Percentiles rank a stretch among this genome's conserved stretches.
phyloP scores from a whole-genome alignment of 139 green algal species.

The Pedinophyceae sp. region DNA sequence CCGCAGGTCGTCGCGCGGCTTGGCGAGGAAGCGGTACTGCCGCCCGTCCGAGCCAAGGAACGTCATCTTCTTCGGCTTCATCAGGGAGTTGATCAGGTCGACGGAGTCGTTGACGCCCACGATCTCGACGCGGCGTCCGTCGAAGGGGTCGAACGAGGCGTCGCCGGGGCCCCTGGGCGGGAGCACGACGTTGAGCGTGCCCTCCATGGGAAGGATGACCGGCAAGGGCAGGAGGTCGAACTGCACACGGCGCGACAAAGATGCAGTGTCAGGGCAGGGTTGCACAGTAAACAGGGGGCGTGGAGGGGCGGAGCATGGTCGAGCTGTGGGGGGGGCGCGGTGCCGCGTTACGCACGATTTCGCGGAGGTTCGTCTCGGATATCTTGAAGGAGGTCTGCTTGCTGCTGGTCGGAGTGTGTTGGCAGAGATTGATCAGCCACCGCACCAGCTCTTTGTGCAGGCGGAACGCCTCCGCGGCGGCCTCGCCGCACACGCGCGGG shows the following conservation, averaged over 20 bases:
- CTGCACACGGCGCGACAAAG: constrained; percentile 15
- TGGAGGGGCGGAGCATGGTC: not conserved
- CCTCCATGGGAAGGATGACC: constrained; percentile 55
- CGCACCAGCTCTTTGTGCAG: too few species aligned
- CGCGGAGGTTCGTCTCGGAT: too few species aligned
- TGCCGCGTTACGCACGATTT: too few species aligned
- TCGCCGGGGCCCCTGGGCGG: constrained; percentile 12
- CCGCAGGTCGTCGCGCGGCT: constrained; percentile 94
- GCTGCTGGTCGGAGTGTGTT: constrained; percentile 3
- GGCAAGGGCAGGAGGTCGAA: constrained; percentile 43
- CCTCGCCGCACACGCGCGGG: too few species aligned
- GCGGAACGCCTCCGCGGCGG: too few species aligned
- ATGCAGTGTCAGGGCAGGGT: not conserved
- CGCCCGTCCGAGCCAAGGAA: constrained; percentile 54
- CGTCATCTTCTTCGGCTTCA: constrained; percentile 80
- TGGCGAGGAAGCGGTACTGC: constrained; percentile 84
- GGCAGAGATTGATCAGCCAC: constrained; percentile 49
- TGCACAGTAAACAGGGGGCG: not conserved
- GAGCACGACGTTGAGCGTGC: constrained; percentile 26
- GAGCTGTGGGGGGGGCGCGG: not conserved
- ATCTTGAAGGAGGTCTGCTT: too few species aligned
- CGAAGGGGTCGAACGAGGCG: not conserved
- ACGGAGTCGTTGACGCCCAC: constrained; percentile 50
- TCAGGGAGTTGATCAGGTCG: constrained; percentile 55
- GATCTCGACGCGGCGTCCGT: constrained; percentile 48